phyloP scores from a whole-genome alignment of 169 alveolate species.

The Plasmodium knowlesi region DNA sequence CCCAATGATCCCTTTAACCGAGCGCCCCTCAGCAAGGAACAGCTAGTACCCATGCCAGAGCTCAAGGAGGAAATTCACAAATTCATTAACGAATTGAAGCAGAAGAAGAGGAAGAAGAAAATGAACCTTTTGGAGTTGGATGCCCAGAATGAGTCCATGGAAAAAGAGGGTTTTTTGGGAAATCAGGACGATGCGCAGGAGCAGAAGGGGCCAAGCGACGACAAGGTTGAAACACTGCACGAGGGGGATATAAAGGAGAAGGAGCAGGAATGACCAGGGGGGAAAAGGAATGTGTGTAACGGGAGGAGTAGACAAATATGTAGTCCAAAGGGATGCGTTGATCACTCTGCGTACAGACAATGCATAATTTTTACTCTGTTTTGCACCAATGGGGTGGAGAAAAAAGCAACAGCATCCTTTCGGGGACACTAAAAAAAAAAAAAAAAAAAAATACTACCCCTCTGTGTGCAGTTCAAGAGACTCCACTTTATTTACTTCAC shows the following conservation, averaged over 20 bases:
- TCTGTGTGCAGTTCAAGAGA: no score
- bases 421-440: background rate
- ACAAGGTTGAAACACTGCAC: background rate
- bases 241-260: background rate
- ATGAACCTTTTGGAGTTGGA: slow-evolving; percentile 35
- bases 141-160: background rate
- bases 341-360: background rate
- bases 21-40: slow-evolving; percentile 90
- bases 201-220: background rate
- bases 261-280: background rate
- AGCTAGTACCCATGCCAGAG: slow-evolving; percentile 90
- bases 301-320: no score
- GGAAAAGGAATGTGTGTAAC: no score
- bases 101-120: slow-evolving; percentile 37
- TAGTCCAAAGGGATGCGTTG: background rate
- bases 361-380: background rate
- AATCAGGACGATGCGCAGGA: background rate
- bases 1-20: slow-evolving; percentile 94
- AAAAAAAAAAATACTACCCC: background rate
- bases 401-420: background rate
- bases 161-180: background rate
- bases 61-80: slow-evolving; percentile 86
- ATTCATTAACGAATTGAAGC: slow-evolving; percentile 77
- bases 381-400: background rate
- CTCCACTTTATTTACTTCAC: no score